Base-by-base conservation (phyloP, 2,329 filamentous ascomycete species). In the Ophiostoma piceae region DNA sequence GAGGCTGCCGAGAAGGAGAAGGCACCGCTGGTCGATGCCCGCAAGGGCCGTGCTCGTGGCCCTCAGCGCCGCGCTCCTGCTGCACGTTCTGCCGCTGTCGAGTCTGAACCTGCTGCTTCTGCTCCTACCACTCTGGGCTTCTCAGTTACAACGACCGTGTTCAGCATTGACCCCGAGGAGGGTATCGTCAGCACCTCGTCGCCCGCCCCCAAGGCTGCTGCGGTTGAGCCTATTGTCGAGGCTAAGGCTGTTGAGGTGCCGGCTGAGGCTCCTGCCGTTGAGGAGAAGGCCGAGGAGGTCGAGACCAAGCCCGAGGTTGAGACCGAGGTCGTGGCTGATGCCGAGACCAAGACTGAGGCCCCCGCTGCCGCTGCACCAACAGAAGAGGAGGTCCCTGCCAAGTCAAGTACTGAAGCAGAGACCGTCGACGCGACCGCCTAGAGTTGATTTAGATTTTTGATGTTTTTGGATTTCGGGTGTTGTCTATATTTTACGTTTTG, bases 31-130 rank as follows among this genome's bases (percentile, higher is more conserved):
- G 84, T 85, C 29, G 95, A 99, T 82, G 93, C 94, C 47, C 87
- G 95, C 74, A 98, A 98, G 82, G 88, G 93, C 32, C 87, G 95
- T 74, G 95, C 95, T 29, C 89, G 92, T 73, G 95, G 95, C 12
- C 95, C 95, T 19, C 89, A 92, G 79, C 81, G 80, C 72, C 78
- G 82, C 32, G 80, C 79, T 2, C 81, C 77, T 41, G 80, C 79
- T 2, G 81, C 77, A 35, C 78, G 64, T 72, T 75, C 65, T 68
- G 74, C 39, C 71, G 76, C 76, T 66, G 76, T 74, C 0, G 73
- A 74, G 3, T 76, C 77, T 2, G 73, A 29, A 29, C 26, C 78
- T 29, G 77, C 79, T n/a, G 75, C 77, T 1, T 74, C 71, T 22
- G 26, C 67, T 0, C 26, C 67, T 3, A 22, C 69, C 0, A 76